Evolutionary conservation across 1,139 yeast genomes (phyloP).

Genomic region (Nakaseomyces nivariensis): DNA sequence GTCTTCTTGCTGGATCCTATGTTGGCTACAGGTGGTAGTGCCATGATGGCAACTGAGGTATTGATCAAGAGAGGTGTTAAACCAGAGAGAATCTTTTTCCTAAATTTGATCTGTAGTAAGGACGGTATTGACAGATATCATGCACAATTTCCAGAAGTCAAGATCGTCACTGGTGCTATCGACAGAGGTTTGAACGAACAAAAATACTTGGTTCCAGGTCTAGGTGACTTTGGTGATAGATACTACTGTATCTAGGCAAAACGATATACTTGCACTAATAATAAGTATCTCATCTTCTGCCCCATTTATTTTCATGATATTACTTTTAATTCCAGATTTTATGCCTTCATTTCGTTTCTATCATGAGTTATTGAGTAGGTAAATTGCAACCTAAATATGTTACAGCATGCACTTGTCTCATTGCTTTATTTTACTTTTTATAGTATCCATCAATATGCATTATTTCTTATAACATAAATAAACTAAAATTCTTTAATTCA

Average conservation of each 20-base stretch:
- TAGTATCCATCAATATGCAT: too few relatives aligned
- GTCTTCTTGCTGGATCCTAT: constrained; percentile 91
- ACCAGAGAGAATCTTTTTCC: constrained; percentile 74
- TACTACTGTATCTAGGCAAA: constrained; percentile 70
- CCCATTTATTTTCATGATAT: not conserved
- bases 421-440: too few relatives aligned
- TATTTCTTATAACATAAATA: too few relatives aligned
- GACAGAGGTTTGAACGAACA: constrained; percentile 78
- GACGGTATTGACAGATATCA: constrained; percentile 81
- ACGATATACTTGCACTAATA: not conserved
- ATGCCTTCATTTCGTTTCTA: not conserved
- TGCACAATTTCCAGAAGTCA: constrained; percentile 69
- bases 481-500: too few relatives aligned
- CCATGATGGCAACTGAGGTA: constrained; percentile 93
- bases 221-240: constrained; percentile 97
- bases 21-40: constrained; percentile 98
- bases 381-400: too few relatives aligned
- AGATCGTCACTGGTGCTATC: constrained; percentile 86
- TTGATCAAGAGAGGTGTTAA: constrained; percentile 76
- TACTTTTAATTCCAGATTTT: not conserved
- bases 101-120: constrained; percentile 87
- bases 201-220: constrained; percentile 84
- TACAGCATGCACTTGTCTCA: too few relatives aligned
- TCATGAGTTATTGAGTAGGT: too few relatives aligned
- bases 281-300: too few relatives aligned